Base-by-base conservation (phyloP, 176 grass and related monocot species). In the Carex cristatella region DNA sequence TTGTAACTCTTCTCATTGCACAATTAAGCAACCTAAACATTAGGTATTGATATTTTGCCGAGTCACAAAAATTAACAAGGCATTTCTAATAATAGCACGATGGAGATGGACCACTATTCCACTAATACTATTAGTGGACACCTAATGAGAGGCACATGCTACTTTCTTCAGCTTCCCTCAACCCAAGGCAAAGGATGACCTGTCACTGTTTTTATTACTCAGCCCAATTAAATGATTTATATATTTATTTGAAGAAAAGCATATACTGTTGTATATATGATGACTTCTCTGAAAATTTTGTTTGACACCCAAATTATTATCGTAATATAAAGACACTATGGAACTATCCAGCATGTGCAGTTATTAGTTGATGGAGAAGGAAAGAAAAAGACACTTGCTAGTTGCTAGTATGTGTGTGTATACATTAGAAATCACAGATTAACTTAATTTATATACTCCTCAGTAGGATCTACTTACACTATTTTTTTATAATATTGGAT, bases 91-190 rank as follows among this genome's bases (percentile, higher is more conserved):
- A 83, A 56, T 69, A 69, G 63, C 44, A 83, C 0, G 3, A 49
- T 51, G 80, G 80, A 82, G 1, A 1, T 1, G 33, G 33, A 33
- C 33, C 33, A 33, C 1, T 33, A 2, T 1, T 2, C 80, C 80
- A 82, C 61, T 54, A 32, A 46, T 51, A 75, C 74, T 78, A 35
- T 57, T 33, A 78, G 28, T 16, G 40, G 12, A 10, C 40, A 46
- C 40, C 48, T 56, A 83, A 69, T 83, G 62, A 46, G 58, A 67
- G 37, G 44, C 23, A 83, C 62, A 83, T 83, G 79, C 31, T 69
- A 55, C 64, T 62, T 60, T 46, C 40, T 82, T 76, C 51, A 57
- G 33, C 73, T 77, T 23, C 49, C 27, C 73, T 55, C 73, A 30
- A 77, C 23, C 46, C 18, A 56, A 56, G 48, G 48, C 72, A 77